phyloP scores from a whole-genome alignment of 768 basidiomycete genomes.

The Xerocomellus intermedius region DNA sequence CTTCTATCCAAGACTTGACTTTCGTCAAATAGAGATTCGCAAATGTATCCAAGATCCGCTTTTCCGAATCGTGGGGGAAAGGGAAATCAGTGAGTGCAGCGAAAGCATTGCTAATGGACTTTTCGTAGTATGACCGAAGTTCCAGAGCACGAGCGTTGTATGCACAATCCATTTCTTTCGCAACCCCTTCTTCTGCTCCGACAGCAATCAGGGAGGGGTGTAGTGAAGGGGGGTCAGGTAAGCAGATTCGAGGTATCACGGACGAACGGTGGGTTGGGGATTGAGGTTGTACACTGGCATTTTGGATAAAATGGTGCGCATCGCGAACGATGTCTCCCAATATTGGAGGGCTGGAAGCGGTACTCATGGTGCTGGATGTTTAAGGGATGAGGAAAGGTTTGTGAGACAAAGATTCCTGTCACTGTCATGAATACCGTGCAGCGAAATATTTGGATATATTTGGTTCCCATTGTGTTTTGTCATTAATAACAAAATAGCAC shows the following conservation, averaged over 20 bases:
- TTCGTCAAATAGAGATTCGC: not conserved
- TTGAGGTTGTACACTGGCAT: not conserved
- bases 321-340: too few species aligned
- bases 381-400: not conserved
- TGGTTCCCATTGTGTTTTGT: not conserved
- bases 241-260: not conserved
- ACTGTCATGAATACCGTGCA: too few species aligned
- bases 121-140: not conserved
- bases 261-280: not conserved
- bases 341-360: not conserved
- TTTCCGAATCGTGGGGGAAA: not conserved
- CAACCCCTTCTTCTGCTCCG: not conserved
- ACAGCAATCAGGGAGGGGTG: not conserved
- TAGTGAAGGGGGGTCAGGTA: constrained; percentile 8
- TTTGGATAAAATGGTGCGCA: not conserved
- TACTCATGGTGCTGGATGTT: not conserved
- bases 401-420: not conserved
- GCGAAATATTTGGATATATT: too few species aligned
- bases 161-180: not conserved
- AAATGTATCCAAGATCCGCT: not conserved
- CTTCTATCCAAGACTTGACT: not conserved
- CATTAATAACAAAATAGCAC: not conserved
- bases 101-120: not conserved
- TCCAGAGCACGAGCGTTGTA: constrained; percentile 7
- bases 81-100: not conserved